A percentile compares a stretch with the other conserved stretches of the same genome.
phyloP scores from a whole-genome alignment of 345 rosid genomes.

The Carallia brachiata region DNA sequence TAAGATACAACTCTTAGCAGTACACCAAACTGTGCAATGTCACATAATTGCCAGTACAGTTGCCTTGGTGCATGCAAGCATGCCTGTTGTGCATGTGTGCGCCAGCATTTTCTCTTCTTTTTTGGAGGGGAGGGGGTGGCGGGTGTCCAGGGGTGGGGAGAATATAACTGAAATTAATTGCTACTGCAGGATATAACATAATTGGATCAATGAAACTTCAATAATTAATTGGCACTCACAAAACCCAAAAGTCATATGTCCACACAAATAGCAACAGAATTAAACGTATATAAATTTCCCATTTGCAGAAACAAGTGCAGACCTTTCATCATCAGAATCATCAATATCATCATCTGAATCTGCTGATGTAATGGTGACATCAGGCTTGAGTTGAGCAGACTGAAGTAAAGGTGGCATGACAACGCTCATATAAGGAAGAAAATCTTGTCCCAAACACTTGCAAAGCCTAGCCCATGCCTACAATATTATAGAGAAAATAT shows the following conservation, averaged over 20 bases:
- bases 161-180: no score
- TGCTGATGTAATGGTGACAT: conserved; percentile 93
- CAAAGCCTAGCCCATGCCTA: conserved; percentile 99
- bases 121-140: no score
- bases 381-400: conserved; percentile 97
- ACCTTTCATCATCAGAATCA: conserved; percentile 96
- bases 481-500: conserved; percentile 16
- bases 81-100: no score
- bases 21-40: background rate
- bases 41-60: background rate
- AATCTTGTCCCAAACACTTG: conserved; percentile 96
- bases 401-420: conserved; percentile 97
- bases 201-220: no score
- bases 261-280: background rate
- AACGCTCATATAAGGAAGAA: conserved; percentile 92
- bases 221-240: no score
- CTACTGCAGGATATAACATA: no score
- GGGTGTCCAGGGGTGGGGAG: no score
- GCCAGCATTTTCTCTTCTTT: no score
- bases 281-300: background rate
- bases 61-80: background rate
- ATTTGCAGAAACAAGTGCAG: conserved; percentile 17
- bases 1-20: conserved; percentile 20
- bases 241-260: no score
- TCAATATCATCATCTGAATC: conserved; percentile 89